Percentiles rank a stretch among this genome's conserved stretches.
These are phyloP conservation scores for Zygotorulaspora mrakii DNA, from an alignment of 1,139 yeast genomes.

Conservation along the genomic window DNA sequence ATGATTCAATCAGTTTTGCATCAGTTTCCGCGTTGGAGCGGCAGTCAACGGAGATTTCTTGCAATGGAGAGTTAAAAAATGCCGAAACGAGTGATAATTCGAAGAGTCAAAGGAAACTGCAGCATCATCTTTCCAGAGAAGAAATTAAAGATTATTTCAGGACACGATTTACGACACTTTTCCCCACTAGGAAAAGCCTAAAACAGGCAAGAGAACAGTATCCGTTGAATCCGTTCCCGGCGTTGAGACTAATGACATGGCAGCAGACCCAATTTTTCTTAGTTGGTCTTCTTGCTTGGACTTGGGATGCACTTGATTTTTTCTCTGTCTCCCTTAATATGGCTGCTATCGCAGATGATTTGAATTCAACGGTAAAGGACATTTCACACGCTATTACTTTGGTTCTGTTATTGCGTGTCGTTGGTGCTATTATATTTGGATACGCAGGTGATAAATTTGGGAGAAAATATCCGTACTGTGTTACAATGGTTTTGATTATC, in stretches of 20 bases:
- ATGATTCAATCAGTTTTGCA: background rate
- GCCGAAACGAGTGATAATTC: no score
- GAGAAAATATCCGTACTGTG: slow-evolving; percentile 64
- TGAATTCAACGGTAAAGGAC: slow-evolving; percentile 48
- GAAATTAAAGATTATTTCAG: slow-evolving; percentile 38
- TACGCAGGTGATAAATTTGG: slow-evolving; percentile 65
- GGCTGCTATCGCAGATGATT: slow-evolving; percentile 50
- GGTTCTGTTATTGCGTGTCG: slow-evolving; percentile 72
- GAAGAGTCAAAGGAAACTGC: slow-evolving; percentile 1
- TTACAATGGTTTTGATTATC: slow-evolving; percentile 50
- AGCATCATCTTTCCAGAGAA: slow-evolving; percentile 19
- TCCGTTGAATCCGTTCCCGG: slow-evolving; percentile 53
- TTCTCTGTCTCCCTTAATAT: slow-evolving; percentile 66
- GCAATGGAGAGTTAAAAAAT: background rate
- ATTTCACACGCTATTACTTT: slow-evolving; percentile 80
- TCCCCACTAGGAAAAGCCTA: slow-evolving; percentile 40
- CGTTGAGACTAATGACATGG: slow-evolving; percentile 43
- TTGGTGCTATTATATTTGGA: slow-evolving; percentile 75
- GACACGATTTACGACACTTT: slow-evolving; percentile 43
- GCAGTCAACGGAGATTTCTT: background rate
- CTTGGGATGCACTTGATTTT: slow-evolving; percentile 77
- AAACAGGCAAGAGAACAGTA: slow-evolving; percentile 28
- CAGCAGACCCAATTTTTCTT: slow-evolving; percentile 60
- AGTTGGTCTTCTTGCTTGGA: slow-evolving; percentile 69
- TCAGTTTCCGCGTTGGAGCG: background rate